A percentile compares a stretch with the other conserved stretches of the same genome.
Conservation (phyloP, 805 yeast genomes). For the Metschnikowia sp. region DNA sequence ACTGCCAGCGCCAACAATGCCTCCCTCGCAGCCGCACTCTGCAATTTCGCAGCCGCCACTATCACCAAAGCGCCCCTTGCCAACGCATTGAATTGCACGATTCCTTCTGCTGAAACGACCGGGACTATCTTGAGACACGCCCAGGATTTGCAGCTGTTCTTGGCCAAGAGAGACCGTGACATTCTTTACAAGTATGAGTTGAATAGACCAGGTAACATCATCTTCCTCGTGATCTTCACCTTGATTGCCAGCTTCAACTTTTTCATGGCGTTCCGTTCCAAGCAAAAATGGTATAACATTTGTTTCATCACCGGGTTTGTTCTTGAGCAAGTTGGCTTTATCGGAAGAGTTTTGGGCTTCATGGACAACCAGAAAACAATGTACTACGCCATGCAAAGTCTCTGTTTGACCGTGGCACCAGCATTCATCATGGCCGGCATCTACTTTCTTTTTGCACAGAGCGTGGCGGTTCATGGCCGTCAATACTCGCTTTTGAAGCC, state of each 20-base stretch:
- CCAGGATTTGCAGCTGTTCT: too few relatives aligned
- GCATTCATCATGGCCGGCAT: slow-evolving; percentile 44
- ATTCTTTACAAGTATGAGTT: slow-evolving; percentile 22
- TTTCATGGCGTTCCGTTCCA: slow-evolving; percentile 29
- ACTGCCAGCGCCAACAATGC: too few relatives aligned
- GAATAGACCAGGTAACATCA: slow-evolving; percentile 29
- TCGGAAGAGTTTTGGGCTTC: slow-evolving; percentile 35
- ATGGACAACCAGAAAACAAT: slow-evolving; percentile 19
- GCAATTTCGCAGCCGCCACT: too few relatives aligned
- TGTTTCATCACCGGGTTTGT: slow-evolving; percentile 35
- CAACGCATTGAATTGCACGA: too few relatives aligned
- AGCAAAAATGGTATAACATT: slow-evolving; percentile 39
- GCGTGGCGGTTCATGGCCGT: slow-evolving; percentile 37
- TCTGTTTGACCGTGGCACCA: slow-evolving; percentile 37
- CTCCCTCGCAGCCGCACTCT: too few relatives aligned
- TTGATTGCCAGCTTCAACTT: slow-evolving; percentile 23
- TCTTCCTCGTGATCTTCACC: slow-evolving; percentile 28
- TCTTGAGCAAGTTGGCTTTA: slow-evolving; percentile 36
- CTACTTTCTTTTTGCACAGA: slow-evolving; percentile 39
- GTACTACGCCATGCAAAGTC: slow-evolving; percentile 31
- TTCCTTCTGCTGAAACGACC: too few relatives aligned
- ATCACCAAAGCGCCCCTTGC: too few relatives aligned
- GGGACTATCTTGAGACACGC: too few relatives aligned
- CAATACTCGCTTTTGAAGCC: slow-evolving; percentile 38
- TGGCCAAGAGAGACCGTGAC: slow-evolving; percentile 21